Base-by-base conservation (phyloP, 2,329 filamentous ascomycete species). In the Fusarium torulosum region DNA sequence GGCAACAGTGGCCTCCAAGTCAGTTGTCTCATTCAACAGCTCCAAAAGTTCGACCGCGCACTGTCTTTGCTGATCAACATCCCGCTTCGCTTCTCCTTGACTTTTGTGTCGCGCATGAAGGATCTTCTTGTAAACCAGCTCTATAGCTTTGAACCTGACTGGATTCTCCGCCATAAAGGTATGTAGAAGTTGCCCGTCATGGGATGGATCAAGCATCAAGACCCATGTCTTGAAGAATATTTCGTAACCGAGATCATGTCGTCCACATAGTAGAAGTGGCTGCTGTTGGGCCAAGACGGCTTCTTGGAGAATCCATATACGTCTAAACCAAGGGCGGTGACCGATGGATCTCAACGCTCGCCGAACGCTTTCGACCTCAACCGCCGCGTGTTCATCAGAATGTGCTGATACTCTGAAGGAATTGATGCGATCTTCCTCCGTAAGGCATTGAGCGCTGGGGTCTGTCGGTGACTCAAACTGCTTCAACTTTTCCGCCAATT, bases 271-370 rank as follows among this genome's bases (percentile, higher is more conserved):
- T 1, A 67, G 3, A 0, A 59, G 45, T 0, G 63, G 63, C 0
- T 37, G 29, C 4, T 13, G 21, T n/a, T 53, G 21, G 0, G 63
- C 52, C 0, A 66, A 14, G 0, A 67, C 57, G 0, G 63, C 63
- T 37, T 66, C 63, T 31, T 66, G 63, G 0, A 66, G 63, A 14
- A 66, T 66, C 63, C 63, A 66, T 29, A 67, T 58, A 0, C 63
- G 43, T 6, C 63, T 52, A 4, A 66, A 66, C 63, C 63, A 66
- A 3, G 63, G 19, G 0, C 63, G 52, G 4, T 40, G 46, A 2
- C 63, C 63, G 2, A 66, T 51, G 0, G n/a, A n/a, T 0, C 7
- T 59, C 5, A 63, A 5, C 0, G 49, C 47, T 0, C 29, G 33
- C 1, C 63, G 40, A 4, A 63, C 17, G 2, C 25, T 19, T 1